Base-by-base conservation (phyloP, 2,329 filamentous ascomycete species). In the Epichloe uncinata region DNA sequence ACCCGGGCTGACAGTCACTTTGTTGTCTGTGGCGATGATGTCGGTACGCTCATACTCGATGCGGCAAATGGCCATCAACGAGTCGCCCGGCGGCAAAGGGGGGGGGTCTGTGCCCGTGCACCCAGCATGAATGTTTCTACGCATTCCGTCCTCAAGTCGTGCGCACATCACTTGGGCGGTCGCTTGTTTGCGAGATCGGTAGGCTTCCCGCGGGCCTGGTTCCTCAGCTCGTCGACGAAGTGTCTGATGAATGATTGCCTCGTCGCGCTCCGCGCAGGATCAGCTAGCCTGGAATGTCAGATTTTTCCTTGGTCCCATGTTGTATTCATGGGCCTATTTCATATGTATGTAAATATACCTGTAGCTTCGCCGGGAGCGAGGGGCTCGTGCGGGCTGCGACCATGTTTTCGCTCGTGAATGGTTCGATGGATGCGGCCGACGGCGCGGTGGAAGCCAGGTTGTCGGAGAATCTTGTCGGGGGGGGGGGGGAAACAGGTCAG, bases 41-140 rank as follows among this genome's bases (percentile, higher is more conserved):
- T 30, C 73, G 2, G 67, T 70, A 38, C 72, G 64, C 59, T 83
- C 79, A n/a, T n/a, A 78, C 1, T 72, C 77, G n/a, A n/a, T n/a
- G n/a, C n/a, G n/a, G n/a, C n/a, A n/a, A n/a, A n/a, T n/a, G n/a
- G n/a, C n/a, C n/a, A n/a, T 16, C 16, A 16, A 16, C 16, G 16
- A 16, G n/a, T n/a, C n/a, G n/a, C n/a, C n/a, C n/a, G n/a, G n/a
- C n/a, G n/a, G n/a, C n/a, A n/a, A n/a, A n/a, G n/a, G n/a, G n/a
- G n/a, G n/a, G n/a, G n/a, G n/a, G n/a, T n/a, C n/a, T 16, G 16
- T 16, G 16, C 4, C 9, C 5, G 12, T 16, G 11, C 13, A 18
- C 2, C 33, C 1, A 6, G 6, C 11, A 18, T 20, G 4, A 5
- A 20, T n/a, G n/a, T n/a, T n/a, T n/a, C 20, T 4, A 16, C n/a